Evolutionary conservation across 225 moss, liverwort and hornwort genomes (phyloP).

Genomic region (Bryoerythrophyllum caledonicum): DNA sequence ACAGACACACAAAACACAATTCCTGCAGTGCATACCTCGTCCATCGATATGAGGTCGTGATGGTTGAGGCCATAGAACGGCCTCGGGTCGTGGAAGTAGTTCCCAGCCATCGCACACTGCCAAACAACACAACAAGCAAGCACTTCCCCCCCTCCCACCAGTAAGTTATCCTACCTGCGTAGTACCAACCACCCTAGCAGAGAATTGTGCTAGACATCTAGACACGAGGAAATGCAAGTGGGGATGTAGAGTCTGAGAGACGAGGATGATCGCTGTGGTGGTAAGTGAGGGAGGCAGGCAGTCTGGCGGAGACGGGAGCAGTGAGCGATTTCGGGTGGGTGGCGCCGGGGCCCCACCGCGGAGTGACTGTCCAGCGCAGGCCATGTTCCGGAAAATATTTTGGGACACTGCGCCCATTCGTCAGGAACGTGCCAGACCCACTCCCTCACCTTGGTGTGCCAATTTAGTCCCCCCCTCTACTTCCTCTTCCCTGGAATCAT

Average conservation of each 20-base stretch:
- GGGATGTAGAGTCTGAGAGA: neutral
- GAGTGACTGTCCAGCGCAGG: neutral
- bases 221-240: no score
- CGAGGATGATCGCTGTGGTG: neutral
- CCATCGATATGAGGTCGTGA: constrained; percentile 45
- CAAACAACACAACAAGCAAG: neutral
- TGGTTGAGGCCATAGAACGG: constrained; percentile 41
- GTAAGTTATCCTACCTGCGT: no score
- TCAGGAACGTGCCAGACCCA: constrained; percentile 35
- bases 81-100: constrained; percentile 50
- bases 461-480: no score
- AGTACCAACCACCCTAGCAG: neutral
- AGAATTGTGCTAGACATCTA: neutral
- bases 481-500: no score
- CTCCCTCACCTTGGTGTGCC: no score
- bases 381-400: constrained; percentile 38
- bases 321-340: neutral
- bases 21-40: constrained; percentile 37
- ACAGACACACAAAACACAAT: neutral
- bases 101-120: constrained; percentile 43
- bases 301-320: constrained; percentile 3
- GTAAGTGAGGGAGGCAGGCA: neutral
- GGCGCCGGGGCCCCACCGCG: constrained; percentile 21
- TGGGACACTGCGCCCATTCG: constrained; percentile 25
- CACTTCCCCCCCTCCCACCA: no score